Percentiles rank a stretch among this genome's conserved stretches.
phyloP scores from a whole-genome alignment of 768 basidiomycete genomes.

The Coprinopsis cinerea region DNA sequence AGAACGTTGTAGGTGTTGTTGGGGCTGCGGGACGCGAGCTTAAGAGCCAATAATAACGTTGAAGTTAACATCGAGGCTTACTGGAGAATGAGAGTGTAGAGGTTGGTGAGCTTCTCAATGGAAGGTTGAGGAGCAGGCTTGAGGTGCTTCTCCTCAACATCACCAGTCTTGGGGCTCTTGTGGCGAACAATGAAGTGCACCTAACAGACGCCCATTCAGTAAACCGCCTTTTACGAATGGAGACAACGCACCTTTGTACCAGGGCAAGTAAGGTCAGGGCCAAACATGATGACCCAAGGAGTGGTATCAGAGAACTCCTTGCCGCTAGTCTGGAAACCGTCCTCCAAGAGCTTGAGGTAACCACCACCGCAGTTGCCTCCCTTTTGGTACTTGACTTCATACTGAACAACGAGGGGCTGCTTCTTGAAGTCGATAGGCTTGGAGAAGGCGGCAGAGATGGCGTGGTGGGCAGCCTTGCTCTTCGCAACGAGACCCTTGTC shows the following conservation, averaged over 20 bases:
- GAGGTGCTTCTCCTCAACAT: conserved; percentile 97
- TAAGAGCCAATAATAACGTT: conserved; percentile 8
- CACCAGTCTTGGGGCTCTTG: conserved; percentile 88
- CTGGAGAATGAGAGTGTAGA: conserved; percentile 94
- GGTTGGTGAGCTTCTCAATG: conserved; percentile 86
- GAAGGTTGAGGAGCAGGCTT: conserved; percentile 72
- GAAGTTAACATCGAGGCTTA: conserved; percentile 33
- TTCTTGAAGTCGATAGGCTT: conserved; percentile 72
- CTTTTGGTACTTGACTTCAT: conserved; percentile 99
- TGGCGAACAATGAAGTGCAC: conserved; percentile 99
- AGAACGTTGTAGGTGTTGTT: conserved; percentile 91
- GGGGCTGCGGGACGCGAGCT: conserved; percentile 45
- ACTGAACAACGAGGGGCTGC: conserved; percentile 91
- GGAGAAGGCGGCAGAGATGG: conserved; percentile 90
- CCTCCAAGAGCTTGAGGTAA: conserved; percentile 92
- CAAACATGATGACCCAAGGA: conserved; percentile 96
- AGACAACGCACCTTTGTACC: conserved; percentile 67
- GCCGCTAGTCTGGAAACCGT: conserved; percentile 89
- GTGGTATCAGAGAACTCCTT: conserved; percentile 94
- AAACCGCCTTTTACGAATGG: background rate
- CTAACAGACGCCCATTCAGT: conserved; percentile 31
- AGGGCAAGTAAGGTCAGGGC: conserved; percentile 91
- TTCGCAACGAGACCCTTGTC: conserved; percentile 93
- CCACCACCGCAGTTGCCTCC: conserved; percentile 99
- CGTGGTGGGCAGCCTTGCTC: conserved; percentile 96